Percentiles rank a stretch among this genome's conserved stretches.
Conservation (phyloP, 805 yeast genomes). For the Ogataea saltuana region DNA sequence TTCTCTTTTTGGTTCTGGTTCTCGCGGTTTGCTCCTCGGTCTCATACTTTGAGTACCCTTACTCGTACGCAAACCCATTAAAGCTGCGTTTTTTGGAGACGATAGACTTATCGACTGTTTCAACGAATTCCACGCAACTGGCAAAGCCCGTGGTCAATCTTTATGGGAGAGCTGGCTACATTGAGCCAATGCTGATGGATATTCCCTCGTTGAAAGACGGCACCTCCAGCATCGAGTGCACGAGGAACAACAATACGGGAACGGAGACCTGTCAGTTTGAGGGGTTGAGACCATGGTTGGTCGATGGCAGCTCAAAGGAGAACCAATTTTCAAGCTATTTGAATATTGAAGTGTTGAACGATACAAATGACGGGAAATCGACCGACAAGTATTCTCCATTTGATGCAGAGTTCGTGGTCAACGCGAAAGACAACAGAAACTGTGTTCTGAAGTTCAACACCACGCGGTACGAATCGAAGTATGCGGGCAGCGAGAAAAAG, state of each 20-base stretch:
- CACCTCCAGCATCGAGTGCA: slow-evolving; percentile 38
- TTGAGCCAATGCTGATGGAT: slow-evolving; percentile 50
- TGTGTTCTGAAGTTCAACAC: slow-evolving; percentile 64
- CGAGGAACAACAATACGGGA: slow-evolving; percentile 41
- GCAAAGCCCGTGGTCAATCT: slow-evolving; percentile 44
- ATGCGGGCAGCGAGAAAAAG: slow-evolving; percentile 32
- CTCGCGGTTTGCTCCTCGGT: slow-evolving; percentile 41
- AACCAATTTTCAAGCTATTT: slow-evolving; percentile 46
- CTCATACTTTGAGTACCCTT: slow-evolving; percentile 53
- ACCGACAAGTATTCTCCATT: slow-evolving; percentile 57
- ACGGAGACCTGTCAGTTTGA: slow-evolving; percentile 54
- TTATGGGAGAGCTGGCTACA: slow-evolving; percentile 51
- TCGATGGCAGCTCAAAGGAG: slow-evolving; percentile 39
- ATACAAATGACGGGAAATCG: slow-evolving; percentile 40
- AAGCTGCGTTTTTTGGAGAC: slow-evolving; percentile 71
- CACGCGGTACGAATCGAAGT: slow-evolving; percentile 38
- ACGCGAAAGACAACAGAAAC: slow-evolving; percentile 60
- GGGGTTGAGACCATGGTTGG: slow-evolving; percentile 49
- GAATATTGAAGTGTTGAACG: slow-evolving; percentile 49
- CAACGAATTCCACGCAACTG: slow-evolving; percentile 10
- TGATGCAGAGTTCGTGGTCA: slow-evolving; percentile 59
- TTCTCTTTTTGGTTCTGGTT: slow-evolving; percentile 43
- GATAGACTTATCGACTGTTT: slow-evolving; percentile 44
- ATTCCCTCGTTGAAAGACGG: slow-evolving; percentile 60
- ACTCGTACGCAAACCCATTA: slow-evolving; percentile 60